Evolutionary conservation across 2,329 filamentous ascomycete genomes (phyloP), one percentile per base, ranked within the genome.

Genomic region (Exophiala bonariae): DNA sequence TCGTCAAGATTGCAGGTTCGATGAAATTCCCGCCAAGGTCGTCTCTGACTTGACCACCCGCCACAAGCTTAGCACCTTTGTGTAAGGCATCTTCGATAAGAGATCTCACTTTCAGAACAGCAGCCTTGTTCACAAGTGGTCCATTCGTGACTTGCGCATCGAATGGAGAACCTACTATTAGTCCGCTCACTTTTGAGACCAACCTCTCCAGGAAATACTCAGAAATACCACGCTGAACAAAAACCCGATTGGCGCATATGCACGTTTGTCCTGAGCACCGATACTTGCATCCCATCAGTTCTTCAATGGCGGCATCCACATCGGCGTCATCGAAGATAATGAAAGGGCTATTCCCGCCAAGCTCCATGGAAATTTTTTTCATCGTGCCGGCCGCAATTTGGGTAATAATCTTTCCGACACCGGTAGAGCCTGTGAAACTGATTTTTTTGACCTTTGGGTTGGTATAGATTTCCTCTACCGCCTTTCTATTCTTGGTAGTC

Each of bases 131-230:
- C 7, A 55, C 58, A n/a, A 95, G 72, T 17, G 89, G 88, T 1
- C 89, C 89, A 63, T 92, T 87, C 0, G 88, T 93, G 44, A 81
- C 76, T 52, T 78, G 80, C 35, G 82, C 70, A 1, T 78, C 79
- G 67, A 87, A 90, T 3, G 87, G 87, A 57, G 82, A 76, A 44
- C 89, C 89, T 46, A 92, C 83, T 61, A 81, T 84, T 76, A 93
- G 91, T 13, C 65, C 70, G 60, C 79, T 79, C 36, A 92, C 87
- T 63, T 87, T 85, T 51, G 82, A 84, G 26, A 83, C 80, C 55
- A 93, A 83, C 41, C 79, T 82, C 36, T 72, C 59, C 3, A 81
- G 79, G 57, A 93, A 93, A 23, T 76, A 72, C 59, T 91, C 86
- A 69, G 92, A 89, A 66, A 93, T 80, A 49, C 82, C 84, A 20